Conservation (phyloP, 2,329 filamentous ascomycete genomes). For the Colletotrichum sansevieriae region DNA sequence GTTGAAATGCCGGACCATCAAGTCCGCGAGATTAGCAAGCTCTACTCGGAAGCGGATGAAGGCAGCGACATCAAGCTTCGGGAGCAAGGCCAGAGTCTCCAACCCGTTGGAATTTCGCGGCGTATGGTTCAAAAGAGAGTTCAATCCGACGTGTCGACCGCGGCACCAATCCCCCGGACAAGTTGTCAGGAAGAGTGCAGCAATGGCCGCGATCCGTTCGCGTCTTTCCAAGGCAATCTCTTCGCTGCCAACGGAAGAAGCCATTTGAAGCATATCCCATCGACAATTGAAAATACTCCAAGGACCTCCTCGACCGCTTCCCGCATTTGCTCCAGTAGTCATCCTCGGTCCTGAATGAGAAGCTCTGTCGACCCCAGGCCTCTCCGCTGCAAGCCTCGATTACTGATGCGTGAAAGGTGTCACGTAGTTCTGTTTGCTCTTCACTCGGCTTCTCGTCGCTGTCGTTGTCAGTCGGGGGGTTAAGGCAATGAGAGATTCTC, state of each 20-base stretch:
- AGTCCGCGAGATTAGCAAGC: neutral
- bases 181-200: neutral
- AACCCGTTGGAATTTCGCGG: accelerated
- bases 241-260: neutral
- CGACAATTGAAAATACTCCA: neutral
- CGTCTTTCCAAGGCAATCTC: neutral
- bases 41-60: neutral
- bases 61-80: neutral
- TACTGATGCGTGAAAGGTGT: neutral
- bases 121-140: neutral
- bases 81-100: no score
- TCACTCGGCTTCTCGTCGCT: neutral
- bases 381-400: neutral
- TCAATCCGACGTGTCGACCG: neutral
- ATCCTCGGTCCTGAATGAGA: neutral
- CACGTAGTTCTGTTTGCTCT: neutral
- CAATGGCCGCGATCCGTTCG: neutral
- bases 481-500: neutral
- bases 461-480: neutral
- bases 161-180: neutral
- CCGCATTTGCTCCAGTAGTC: neutral
- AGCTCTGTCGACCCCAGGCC: neutral
- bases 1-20: neutral
- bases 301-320: neutral
- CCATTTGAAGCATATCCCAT: accelerated